Conservation (phyloP, 495 filamentous ascomycete genomes). For the Daldinia loculata region DNA sequence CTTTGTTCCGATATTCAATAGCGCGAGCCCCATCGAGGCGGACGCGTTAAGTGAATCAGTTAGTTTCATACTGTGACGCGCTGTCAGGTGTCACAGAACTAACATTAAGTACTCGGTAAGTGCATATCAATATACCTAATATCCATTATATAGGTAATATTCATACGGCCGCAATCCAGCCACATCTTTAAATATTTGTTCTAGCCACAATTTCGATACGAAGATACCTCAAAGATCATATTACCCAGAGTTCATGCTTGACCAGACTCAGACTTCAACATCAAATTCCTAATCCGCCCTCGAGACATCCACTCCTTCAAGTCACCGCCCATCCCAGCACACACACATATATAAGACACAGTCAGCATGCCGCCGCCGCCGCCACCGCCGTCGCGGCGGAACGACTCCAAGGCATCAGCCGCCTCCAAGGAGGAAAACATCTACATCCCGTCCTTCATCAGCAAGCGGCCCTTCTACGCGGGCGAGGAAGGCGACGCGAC, state of each 20-base stretch:
- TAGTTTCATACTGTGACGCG: constrained; percentile 31
- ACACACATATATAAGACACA: neutral
- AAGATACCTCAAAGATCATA: constrained; percentile 9
- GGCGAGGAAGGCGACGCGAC: constrained; percentile 77
- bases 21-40: neutral
- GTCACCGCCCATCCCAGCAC: neutral
- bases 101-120: constrained; percentile 2
- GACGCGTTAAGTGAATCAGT: constrained; percentile 39
- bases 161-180: neutral
- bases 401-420: constrained; percentile 55
- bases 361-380: constrained; percentile 43
- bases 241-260: constrained; percentile 1
- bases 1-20: neutral
- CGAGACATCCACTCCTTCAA: neutral
- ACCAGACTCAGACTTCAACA: neutral
- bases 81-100: constrained; percentile 35
- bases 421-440: constrained; percentile 88
- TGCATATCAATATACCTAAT: too few relatives aligned
- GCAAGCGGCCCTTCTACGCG: constrained; percentile 96
- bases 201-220: constrained; percentile 12
- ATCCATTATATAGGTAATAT: too few relatives aligned
- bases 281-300: neutral
- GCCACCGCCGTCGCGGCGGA: constrained; percentile 47
- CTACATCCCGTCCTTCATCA: constrained; percentile 98
- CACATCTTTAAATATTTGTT: neutral